Evolutionary conservation across 495 filamentous ascomycete genomes (phyloP).

Genomic region (Glarea lozoyensis): DNA sequence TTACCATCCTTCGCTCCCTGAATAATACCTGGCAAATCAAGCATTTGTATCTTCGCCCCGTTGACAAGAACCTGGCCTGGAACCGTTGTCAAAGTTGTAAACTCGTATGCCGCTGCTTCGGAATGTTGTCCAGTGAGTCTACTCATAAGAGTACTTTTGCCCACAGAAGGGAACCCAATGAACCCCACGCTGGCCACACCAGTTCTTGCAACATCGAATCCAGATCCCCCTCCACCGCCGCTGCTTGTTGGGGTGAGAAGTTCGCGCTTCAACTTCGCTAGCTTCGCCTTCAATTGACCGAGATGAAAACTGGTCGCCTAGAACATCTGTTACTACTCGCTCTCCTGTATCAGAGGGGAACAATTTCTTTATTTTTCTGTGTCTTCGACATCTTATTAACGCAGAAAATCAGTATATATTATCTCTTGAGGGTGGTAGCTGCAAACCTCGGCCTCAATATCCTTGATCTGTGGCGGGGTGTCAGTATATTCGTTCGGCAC

Average conservation of each 20-base stretch:
- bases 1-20: conserved; percentile 98
- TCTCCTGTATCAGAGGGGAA: no score
- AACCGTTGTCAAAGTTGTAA: conserved; percentile 95
- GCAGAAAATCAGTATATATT: no score
- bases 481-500: not conserved
- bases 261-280: conserved; percentile 94
- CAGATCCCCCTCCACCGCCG: conserved; percentile 77
- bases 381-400: conserved; percentile 75
- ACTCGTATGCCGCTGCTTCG: conserved; percentile 95
- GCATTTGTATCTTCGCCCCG: conserved; percentile 95
- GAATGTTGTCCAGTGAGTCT: conserved; percentile 92
- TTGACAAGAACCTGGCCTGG: conserved; percentile 96
- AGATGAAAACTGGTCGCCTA: conserved; percentile 80
- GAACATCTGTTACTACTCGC: no score
- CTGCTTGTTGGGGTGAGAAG: conserved; percentile 76
- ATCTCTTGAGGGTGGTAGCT: no score
- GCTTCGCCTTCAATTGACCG: conserved; percentile 95
- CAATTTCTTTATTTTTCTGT: conserved; percentile 99
- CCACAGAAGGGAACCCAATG: conserved; percentile 87
- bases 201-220: conserved; percentile 96
- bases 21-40: conserved; percentile 98
- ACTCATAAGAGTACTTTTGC: conserved; percentile 96
- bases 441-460: conserved; percentile 82
- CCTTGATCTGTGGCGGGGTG: conserved; percentile 70
- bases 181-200: conserved; percentile 93